Evolutionary conservation across 164 flowering plant species (phyloP).

Genomic region (Buxus sempervirens): DNA sequence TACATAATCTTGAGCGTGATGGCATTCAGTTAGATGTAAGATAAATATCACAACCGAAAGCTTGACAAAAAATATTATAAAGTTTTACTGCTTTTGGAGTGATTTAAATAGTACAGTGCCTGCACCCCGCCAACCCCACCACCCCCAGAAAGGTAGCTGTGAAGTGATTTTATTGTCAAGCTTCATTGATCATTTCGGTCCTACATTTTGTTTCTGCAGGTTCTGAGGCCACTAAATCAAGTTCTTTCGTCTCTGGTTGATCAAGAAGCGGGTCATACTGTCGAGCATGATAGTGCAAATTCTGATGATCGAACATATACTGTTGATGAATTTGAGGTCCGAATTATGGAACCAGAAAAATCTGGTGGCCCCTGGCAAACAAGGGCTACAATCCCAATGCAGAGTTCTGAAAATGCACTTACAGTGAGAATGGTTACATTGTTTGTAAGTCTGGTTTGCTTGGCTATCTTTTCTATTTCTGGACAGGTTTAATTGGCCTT

Average conservation of each 20-base stretch:
- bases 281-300: slow-evolving; percentile 63
- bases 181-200: not conserved
- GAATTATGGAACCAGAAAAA: slow-evolving; percentile 90
- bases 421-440: slow-evolving; percentile 90
- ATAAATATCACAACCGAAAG: too few relatives aligned
- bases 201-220: slow-evolving; percentile 41
- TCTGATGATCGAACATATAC: slow-evolving; percentile 73
- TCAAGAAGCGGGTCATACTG: slow-evolving; percentile 77
- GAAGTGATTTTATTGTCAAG: not conserved
- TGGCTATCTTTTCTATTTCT: not conserved
- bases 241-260: slow-evolving; percentile 82
- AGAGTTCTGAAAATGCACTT: slow-evolving; percentile 88
- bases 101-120: too few relatives aligned
- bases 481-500: not conserved
- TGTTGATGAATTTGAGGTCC: slow-evolving; percentile 86
- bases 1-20: too few relatives aligned
- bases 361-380: slow-evolving; percentile 93
- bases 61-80: too few relatives aligned
- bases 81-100: too few relatives aligned
- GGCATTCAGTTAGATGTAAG: too few relatives aligned
- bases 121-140: too few relatives aligned
- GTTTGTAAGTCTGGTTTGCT: slow-evolving; percentile 50
- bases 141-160: too few relatives aligned
- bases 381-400: slow-evolving; percentile 89
- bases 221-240: slow-evolving; percentile 80